Evolutionary conservation across 148 eudicot species (phyloP).

Genomic region (Spergularia marina): DNA sequence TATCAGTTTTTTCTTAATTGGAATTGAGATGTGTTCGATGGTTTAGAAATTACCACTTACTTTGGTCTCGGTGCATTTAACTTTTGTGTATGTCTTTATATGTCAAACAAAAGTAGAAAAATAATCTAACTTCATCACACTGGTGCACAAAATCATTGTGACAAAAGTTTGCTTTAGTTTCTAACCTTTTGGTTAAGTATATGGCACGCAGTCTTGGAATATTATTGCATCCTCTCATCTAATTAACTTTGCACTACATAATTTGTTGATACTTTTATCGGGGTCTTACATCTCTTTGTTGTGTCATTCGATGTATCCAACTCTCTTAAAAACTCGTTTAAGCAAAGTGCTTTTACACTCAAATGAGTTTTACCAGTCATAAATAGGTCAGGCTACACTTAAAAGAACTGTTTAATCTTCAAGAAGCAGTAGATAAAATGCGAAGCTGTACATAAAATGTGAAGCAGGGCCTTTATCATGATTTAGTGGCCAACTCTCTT

Average conservation of each 20-base stretch:
- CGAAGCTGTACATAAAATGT: too few species aligned
- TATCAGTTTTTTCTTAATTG: conserved; percentile 4
- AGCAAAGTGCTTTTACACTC: too few species aligned
- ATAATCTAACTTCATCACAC: neutral
- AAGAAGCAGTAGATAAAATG: too few species aligned
- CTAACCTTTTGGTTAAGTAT: neutral
- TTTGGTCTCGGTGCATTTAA: neutral
- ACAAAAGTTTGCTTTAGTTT: too few species aligned
- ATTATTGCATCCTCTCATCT: too few species aligned
- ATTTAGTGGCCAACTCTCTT: too few species aligned
- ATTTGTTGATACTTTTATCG: neutral
- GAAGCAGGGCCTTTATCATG: too few species aligned
- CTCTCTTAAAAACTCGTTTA: too few species aligned
- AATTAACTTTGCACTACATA: too few species aligned
- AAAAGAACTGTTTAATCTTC: too few species aligned
- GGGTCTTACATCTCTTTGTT: neutral
- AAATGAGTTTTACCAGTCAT: too few species aligned
- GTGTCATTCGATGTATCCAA: neutral
- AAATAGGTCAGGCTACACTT: too few species aligned
- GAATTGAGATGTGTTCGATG: neutral
- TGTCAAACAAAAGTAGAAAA: neutral
- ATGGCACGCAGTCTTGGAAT: neutral
- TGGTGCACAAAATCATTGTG: neutral
- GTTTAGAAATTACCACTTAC: neutral
- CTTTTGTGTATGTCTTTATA: neutral